These are phyloP conservation scores for Cyclaneusma minus DNA, from an alignment of 2,329 filamentous ascomycete species.

Conservation along the genomic window DNA sequence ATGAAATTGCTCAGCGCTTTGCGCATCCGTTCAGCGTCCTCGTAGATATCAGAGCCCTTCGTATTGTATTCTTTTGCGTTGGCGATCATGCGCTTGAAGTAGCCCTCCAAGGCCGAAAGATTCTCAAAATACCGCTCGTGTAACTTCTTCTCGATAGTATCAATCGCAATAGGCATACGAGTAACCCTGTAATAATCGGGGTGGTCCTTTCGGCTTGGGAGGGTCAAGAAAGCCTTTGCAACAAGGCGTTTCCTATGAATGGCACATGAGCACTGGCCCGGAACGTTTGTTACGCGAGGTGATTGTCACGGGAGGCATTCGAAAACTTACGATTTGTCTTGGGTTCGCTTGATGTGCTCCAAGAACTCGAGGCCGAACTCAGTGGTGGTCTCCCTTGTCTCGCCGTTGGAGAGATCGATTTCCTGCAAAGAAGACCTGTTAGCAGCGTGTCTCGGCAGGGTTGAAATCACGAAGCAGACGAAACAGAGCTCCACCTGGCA, in stretches of 20 bases:
- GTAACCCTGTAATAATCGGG: constrained; percentile 67
- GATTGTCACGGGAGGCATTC: constrained; percentile 5
- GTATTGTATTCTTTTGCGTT: constrained; percentile 79
- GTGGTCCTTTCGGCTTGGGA: constrained; percentile 47
- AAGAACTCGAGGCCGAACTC: constrained; percentile 59
- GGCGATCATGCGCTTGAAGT: constrained; percentile 73
- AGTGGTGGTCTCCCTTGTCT: constrained; percentile 54
- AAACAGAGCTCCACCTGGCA: constrained; percentile 6
- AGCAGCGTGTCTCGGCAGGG: constrained; percentile 10
- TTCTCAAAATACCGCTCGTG: constrained; percentile 50
- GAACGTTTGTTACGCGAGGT: constrained; percentile 5
- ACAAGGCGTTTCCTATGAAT: constrained; percentile 51
- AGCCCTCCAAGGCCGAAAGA: constrained; percentile 64
- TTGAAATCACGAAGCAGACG: constrained; percentile 8
- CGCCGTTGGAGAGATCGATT: constrained; percentile 20
- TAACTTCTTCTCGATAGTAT: constrained; percentile 63
- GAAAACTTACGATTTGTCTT: constrained; percentile 59
- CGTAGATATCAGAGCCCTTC: constrained; percentile 55
- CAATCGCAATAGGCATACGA: constrained; percentile 63
- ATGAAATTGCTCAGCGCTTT: constrained; percentile 82
- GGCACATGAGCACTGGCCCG: constrained; percentile 7
- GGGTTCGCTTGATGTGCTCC: constrained; percentile 57
- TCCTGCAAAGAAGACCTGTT: constrained; percentile 13
- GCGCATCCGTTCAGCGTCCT: constrained; percentile 73
- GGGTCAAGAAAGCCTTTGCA: constrained; percentile 57